Percentiles rank a stretch among this genome's conserved stretches.
phyloP scores from a whole-genome alignment of 2,329 filamentous ascomycete species.

The Penicillium aurantiogriseum region DNA sequence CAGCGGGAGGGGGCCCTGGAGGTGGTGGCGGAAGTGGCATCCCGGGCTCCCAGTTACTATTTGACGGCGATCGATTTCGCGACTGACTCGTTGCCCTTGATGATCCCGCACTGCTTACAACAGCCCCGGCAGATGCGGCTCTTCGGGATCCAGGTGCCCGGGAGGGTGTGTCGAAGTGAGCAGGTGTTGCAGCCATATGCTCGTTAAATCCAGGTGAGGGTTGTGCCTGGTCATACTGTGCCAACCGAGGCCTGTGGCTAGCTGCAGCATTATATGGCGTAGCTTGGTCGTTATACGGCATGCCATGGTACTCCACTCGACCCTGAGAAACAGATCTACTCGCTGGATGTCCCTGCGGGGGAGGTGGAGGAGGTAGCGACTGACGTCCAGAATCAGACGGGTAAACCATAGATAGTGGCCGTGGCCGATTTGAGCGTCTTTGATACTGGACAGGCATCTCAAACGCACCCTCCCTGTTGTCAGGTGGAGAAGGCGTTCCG shows the following conservation, averaged over 20 bases:
- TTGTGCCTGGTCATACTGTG: slow-evolving; percentile 22
- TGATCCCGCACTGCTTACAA: slow-evolving; percentile 35
- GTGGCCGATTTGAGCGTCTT: slow-evolving; percentile 29
- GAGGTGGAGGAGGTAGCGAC: slow-evolving; percentile 39
- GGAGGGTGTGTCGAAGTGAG: slow-evolving; percentile 24
- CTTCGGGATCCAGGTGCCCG: slow-evolving; percentile 43
- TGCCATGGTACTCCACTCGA: slow-evolving; percentile 28
- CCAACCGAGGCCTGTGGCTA: slow-evolving; percentile 19
- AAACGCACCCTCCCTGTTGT: slow-evolving; percentile 14
- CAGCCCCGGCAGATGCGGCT: slow-evolving; percentile 47
- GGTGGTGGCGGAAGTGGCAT: slow-evolving; percentile 50
- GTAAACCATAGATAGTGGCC: slow-evolving; percentile 36
- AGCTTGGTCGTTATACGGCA: slow-evolving; percentile 6
- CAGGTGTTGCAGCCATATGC: slow-evolving; percentile 12
- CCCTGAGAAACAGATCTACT: slow-evolving; percentile 37
- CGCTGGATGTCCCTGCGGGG: slow-evolving; percentile 30
- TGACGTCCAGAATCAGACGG: slow-evolving; percentile 28
- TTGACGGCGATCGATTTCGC: slow-evolving; percentile 34
- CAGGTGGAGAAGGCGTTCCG: slow-evolving; percentile 18
- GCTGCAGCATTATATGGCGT: slow-evolving; percentile 10
- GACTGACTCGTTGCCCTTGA: slow-evolving; percentile 36
- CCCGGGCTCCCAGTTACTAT: slow-evolving; percentile 43
- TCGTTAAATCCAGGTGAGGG: slow-evolving; percentile 19
- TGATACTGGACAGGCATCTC: slow-evolving; percentile 27
- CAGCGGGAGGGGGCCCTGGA: slow-evolving; percentile 45